These are phyloP conservation scores for Ramularia collo-cygni DNA, from an alignment of 2,329 filamentous ascomycete species.

Conservation along the genomic window DNA sequence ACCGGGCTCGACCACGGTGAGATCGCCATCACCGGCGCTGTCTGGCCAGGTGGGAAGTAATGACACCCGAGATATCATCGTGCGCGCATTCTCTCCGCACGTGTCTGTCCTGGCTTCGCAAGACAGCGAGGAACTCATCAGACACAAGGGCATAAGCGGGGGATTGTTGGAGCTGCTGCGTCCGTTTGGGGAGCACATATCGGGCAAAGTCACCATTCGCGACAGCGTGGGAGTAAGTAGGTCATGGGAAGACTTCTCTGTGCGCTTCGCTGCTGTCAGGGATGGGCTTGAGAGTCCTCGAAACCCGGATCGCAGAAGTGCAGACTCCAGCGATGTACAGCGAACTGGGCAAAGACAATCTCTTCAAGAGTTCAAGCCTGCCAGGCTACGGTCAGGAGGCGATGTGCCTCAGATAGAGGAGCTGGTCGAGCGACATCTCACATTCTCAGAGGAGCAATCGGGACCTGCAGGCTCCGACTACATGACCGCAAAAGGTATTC, in stretches of 20 bases:
- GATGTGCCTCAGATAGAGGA: constrained; percentile 67
- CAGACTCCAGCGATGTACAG: constrained; percentile 30
- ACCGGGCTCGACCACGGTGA: constrained; percentile 30
- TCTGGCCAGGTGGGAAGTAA: constrained; percentile 38
- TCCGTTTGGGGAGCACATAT: constrained; percentile 82
- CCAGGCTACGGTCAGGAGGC: constrained; percentile 39
- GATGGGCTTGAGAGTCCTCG: constrained; percentile 40
- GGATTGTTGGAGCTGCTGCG: constrained; percentile 80
- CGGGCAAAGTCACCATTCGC: constrained; percentile 81
- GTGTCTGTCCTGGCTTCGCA: constrained; percentile 79
- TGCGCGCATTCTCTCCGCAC: constrained; percentile 82
- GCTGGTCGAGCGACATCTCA: constrained; percentile 71
- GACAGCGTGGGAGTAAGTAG: constrained; percentile 82
- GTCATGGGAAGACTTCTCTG: constrained; percentile 80
- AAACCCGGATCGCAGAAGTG: constrained; percentile 29
- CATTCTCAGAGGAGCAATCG: constrained; percentile 58
- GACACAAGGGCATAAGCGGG: constrained; percentile 74
- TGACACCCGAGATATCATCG: constrained; percentile 59
- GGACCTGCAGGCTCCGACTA: constrained; percentile 35
- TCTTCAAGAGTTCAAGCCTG: constrained; percentile 30
- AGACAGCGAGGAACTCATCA: constrained; percentile 74
- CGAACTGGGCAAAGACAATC: constrained; percentile 17
- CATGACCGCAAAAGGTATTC: constrained; percentile 32
- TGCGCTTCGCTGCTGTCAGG: constrained; percentile 73
- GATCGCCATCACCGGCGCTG: constrained; percentile 33